Evolutionary conservation across 345 rosid species (phyloP).

Genomic region (Heritiera fomes): DNA sequence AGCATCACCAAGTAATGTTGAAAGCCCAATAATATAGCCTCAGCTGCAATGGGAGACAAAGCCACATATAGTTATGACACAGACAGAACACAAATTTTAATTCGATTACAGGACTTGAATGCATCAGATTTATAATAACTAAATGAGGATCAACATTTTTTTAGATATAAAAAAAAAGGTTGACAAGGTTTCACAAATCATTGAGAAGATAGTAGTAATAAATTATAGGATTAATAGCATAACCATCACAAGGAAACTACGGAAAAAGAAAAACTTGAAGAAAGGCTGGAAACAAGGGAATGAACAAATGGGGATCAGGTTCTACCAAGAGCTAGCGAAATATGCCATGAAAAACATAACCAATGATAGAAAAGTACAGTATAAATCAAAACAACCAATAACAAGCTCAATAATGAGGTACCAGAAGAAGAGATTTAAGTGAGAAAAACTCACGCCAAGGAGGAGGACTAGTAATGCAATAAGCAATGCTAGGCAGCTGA

Average conservation of each 20-base stretch:
- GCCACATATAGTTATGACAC: neutral
- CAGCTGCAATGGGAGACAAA: conserved; percentile 59
- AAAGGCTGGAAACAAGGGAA: neutral
- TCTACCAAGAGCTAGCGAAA: conserved; percentile 5
- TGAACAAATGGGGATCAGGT: neutral
- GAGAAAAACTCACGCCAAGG: conserved; percentile 85
- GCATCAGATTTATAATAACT: neutral
- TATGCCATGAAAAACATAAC: conserved; percentile 7
- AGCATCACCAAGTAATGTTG: conserved; percentile 98
- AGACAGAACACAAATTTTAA: conserved; percentile 4
- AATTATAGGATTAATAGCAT: conserved; percentile 7
- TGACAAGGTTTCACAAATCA: neutral
- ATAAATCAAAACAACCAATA: neutral
- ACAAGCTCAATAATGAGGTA: neutral
- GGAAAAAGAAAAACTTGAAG: neutral
- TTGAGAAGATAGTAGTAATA: neutral
- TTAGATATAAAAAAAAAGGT: neutral
- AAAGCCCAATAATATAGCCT: conserved; percentile 89
- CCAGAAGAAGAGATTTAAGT: neutral
- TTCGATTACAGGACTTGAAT: neutral
- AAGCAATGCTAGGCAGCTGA: conserved; percentile 77
- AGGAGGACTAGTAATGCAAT: conserved; percentile 95
- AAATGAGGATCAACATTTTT: neutral
- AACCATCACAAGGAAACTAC: neutral
- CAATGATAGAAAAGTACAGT: neutral